Conservation (phyloP, 495 filamentous ascomycete species). For the Penicillium tannophilum region DNA sequence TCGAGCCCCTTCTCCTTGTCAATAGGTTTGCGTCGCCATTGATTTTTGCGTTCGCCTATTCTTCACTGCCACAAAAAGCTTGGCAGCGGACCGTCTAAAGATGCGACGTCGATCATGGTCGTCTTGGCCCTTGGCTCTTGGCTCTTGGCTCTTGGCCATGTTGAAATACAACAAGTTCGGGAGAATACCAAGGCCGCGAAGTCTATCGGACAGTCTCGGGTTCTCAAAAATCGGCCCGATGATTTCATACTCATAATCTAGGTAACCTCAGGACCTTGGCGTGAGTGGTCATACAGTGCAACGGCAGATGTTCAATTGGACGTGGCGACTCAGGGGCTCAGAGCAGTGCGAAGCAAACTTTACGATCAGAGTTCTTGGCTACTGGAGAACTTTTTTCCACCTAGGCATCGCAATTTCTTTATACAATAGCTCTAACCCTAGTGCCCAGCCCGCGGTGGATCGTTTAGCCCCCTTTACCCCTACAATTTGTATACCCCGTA, state of each 20-base stretch:
- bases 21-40: neutral
- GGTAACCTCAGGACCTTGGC: neutral
- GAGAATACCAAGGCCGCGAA: neutral
- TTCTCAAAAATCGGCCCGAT: neutral
- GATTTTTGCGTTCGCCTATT: neutral
- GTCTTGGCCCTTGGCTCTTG: conserved; percentile 30
- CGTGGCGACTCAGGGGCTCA: neutral
- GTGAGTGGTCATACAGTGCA: neutral
- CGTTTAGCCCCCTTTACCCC: neutral
- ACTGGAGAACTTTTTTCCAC: conserved; percentile 18
- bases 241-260: neutral
- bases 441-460: conserved; percentile 21
- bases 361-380: conserved; percentile 18
- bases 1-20: neutral
- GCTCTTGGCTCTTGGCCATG: conserved; percentile 1
- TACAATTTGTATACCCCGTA: neutral
- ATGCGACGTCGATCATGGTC: conserved; percentile 37
- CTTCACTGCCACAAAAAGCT: conserved; percentile 38
- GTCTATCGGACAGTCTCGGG: neutral
- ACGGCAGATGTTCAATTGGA: neutral
- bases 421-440: conserved; percentile 5
- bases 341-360: neutral
- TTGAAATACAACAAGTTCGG: conserved; percentile 2
- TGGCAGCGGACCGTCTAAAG: conserved; percentile 40
- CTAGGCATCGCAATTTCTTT: conserved; percentile 27